Evolutionary conservation across 2,329 filamentous ascomycete species (phyloP).

Genomic region (Setomelanomma holmii): DNA sequence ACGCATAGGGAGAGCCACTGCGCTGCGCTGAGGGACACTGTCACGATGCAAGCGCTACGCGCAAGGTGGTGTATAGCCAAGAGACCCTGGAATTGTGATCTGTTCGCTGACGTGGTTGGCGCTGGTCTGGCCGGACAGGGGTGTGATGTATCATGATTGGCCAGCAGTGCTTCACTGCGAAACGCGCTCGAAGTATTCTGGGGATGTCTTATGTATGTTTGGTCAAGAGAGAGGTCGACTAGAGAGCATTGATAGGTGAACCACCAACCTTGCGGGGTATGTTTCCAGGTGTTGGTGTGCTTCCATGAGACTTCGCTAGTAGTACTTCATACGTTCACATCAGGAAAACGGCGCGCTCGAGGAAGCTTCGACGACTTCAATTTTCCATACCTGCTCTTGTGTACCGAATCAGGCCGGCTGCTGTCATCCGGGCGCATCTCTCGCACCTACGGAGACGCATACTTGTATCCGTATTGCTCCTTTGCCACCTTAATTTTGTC

Average conservation of each 20-base stretch:
- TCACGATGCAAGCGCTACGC: constrained; percentile 19
- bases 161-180: constrained; percentile 10
- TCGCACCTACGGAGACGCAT: constrained; percentile 41
- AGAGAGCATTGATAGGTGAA: background rate
- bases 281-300: background rate
- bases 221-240: background rate
- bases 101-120: constrained; percentile 40
- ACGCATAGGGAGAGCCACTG: background rate
- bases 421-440: background rate
- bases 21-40: background rate
- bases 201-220: constrained; percentile 18
- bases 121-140: constrained; percentile 20
- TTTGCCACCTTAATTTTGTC: constrained; percentile 51
- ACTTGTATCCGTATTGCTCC: constrained; percentile 57
- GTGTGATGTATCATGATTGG: constrained; percentile 32
- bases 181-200: constrained; percentile 12
- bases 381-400: background rate
- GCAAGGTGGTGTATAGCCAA: constrained; percentile 15
- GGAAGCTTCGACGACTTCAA: background rate
- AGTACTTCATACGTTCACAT: background rate
- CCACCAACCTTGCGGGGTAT: background rate
- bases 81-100: constrained; percentile 27
- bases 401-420: background rate
- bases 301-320: background rate
- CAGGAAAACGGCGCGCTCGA: background rate